phyloP scores from a whole-genome alignment of 352 stramenopile genomes.

The Pythium rhizo-oryzae region DNA sequence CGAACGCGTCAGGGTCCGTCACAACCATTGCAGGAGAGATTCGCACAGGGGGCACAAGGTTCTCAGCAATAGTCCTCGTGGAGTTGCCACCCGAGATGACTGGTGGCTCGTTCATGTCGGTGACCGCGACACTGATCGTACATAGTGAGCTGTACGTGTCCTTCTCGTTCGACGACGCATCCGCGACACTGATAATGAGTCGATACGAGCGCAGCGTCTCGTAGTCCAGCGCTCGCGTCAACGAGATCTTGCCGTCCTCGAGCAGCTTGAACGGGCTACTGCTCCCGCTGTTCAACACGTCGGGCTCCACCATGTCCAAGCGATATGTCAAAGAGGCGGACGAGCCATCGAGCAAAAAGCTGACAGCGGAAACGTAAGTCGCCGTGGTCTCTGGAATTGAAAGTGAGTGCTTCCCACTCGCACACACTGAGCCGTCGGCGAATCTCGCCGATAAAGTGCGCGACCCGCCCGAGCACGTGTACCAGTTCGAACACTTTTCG shows the following conservation, averaged over 20 bases:
- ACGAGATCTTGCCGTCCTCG: slow-evolving; percentile 21
- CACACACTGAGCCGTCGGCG: slow-evolving; percentile 35
- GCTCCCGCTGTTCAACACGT: not conserved
- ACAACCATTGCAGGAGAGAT: slow-evolving; percentile 34
- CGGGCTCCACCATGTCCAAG: slow-evolving; percentile 17
- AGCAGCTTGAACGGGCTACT: slow-evolving; percentile 31
- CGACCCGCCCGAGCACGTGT: slow-evolving; percentile 39
- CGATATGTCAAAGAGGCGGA: slow-evolving; percentile 18
- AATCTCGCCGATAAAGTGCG: slow-evolving; percentile 40
- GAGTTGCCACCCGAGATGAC: slow-evolving; percentile 29
- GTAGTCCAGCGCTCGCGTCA: slow-evolving; percentile 36
- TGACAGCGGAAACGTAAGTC: slow-evolving; percentile 35
- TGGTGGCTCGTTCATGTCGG: slow-evolving; percentile 58
- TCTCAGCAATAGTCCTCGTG: slow-evolving; percentile 42
- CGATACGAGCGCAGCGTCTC: slow-evolving; percentile 30
- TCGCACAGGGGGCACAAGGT: slow-evolving; percentile 36
- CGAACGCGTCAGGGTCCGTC: slow-evolving; percentile 48
- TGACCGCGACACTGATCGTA: slow-evolving; percentile 43
- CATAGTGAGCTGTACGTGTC: slow-evolving; percentile 29
- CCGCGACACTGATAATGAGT: slow-evolving; percentile 33
- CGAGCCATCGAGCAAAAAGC: slow-evolving; percentile 37
- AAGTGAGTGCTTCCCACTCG: slow-evolving; percentile 37
- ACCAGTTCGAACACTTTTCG: slow-evolving; percentile 42
- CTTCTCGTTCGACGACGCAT: slow-evolving; percentile 21
- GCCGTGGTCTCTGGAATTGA: slow-evolving; percentile 38